These are phyloP conservation scores for Penicillium polonicum DNA, from an alignment of 2,329 filamentous ascomycete genomes.

Conservation along the genomic window DNA sequence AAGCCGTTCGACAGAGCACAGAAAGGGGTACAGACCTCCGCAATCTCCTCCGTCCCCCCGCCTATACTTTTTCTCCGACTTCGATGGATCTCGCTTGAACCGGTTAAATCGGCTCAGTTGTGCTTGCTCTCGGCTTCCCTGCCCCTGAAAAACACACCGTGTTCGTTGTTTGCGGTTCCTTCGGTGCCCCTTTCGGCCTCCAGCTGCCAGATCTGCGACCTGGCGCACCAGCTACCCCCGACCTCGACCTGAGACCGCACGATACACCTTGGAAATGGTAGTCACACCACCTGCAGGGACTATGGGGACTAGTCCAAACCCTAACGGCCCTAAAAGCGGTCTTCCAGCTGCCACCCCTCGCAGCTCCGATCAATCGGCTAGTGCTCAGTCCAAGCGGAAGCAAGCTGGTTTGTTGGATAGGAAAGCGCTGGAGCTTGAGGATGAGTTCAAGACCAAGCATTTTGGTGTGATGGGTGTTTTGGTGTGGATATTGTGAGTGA, in stretches of 20 bases:
- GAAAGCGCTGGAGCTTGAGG: slow-evolving; percentile 33
- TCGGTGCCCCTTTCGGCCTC: neutral
- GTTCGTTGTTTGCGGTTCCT: neutral
- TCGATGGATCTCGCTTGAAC: slow-evolving; percentile 8
- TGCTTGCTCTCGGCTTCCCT: slow-evolving; percentile 25
- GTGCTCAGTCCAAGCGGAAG: slow-evolving; percentile 21
- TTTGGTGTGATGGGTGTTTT: slow-evolving; percentile 39
- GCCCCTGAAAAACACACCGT: neutral
- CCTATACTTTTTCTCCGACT: slow-evolving; percentile 8
- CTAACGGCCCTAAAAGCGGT: neutral
- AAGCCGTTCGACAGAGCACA: slow-evolving; percentile 24
- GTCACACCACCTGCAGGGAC: slow-evolving; percentile 1
- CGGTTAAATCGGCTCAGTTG: slow-evolving; percentile 16
- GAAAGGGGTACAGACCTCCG: slow-evolving; percentile 21
- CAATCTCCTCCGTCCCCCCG: slow-evolving; percentile 1
- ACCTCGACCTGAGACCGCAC: neutral
- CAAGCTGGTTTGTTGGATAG: slow-evolving; percentile 28
- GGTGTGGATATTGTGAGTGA: slow-evolving; percentile 43
- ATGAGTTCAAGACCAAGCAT: slow-evolving; percentile 41
- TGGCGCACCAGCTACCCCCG: slow-evolving; percentile 2
- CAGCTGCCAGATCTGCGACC: neutral
- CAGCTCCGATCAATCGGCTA: neutral
- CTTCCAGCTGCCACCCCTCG: neutral
- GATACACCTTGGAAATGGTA: slow-evolving; percentile 5
- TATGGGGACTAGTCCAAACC: neutral